A percentile compares a stretch with the other conserved stretches of the same genome.
Evolutionary conservation across 2,329 filamentous ascomycete genomes (phyloP).

Genomic region (Fusarium graminum): DNA sequence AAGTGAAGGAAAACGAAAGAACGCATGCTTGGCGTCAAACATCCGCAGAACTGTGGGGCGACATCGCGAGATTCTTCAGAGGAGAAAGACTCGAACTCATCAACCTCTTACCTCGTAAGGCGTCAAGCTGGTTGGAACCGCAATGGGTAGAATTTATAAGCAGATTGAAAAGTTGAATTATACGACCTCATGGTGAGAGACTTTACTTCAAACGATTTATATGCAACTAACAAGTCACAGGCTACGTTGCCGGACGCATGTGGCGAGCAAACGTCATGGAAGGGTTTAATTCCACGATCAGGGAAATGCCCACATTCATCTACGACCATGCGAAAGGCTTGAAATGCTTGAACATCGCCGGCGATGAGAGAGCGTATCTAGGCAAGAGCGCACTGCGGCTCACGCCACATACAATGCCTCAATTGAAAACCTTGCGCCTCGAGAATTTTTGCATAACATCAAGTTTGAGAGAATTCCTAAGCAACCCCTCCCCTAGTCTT

Average conservation of each 20-base stretch:
- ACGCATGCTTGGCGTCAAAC: slow-evolving; percentile 19
- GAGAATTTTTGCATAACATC: neutral
- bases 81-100: slow-evolving; percentile 1
- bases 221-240: neutral
- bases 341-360: slow-evolving; percentile 2
- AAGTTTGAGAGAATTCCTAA: neutral
- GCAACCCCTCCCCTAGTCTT: neutral
- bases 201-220: too few species aligned
- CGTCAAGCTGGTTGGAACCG: slow-evolving; percentile 9
- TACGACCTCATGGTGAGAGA: slow-evolving; percentile 1
- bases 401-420: neutral
- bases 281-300: slow-evolving; percentile 10
- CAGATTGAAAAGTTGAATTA: neutral
- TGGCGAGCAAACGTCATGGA: slow-evolving; percentile 3
- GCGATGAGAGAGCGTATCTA: neutral
- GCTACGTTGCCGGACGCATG: neutral
- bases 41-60: slow-evolving; percentile 14
- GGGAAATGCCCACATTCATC: neutral
- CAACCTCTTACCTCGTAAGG: slow-evolving; percentile 14
- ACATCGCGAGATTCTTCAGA: slow-evolving; percentile 3
- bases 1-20: slow-evolving; percentile 4
- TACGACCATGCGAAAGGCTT: neutral
- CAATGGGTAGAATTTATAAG: slow-evolving; percentile 11
- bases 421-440: slow-evolving; percentile 1
- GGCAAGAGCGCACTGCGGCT: neutral